Percentiles rank a stretch among this genome's conserved stretches.
Conservation (phyloP, 176 grass and related monocot genomes). For the Eleusine coracana region DNA sequence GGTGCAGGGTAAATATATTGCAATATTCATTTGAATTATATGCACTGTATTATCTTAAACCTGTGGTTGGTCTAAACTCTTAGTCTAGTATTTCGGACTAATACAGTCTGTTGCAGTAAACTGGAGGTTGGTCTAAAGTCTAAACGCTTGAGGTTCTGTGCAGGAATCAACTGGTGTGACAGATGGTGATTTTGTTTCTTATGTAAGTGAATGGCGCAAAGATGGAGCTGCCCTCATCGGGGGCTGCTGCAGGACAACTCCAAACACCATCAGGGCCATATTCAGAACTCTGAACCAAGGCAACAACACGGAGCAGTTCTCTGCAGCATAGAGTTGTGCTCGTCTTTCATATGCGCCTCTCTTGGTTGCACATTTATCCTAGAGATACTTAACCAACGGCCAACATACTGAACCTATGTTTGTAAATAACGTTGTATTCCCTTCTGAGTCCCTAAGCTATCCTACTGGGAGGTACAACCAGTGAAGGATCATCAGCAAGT, state of each 20-base stretch:
- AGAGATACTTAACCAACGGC: background rate
- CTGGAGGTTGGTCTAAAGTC: background rate
- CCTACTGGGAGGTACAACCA: constrained; percentile 17
- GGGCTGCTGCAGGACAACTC: constrained; percentile 98
- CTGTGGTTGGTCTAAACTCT: too few relatives aligned
- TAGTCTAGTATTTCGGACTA: too few relatives aligned
- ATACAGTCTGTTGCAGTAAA: too few relatives aligned
- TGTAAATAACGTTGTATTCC: constrained; percentile 26
- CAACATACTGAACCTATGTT: constrained; percentile 10
- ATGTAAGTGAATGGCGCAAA: constrained; percentile 73
- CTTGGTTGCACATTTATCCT: background rate
- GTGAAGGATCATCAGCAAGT: constrained; percentile 29
- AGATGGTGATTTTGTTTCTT: constrained; percentile 87
- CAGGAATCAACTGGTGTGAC: constrained; percentile 82
- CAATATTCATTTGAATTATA: background rate
- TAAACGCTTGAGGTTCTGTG: constrained; percentile 13
- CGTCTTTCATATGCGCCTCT: background rate
- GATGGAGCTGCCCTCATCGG: constrained; percentile 74
- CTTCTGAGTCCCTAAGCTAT: constrained; percentile 6
- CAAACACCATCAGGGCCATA: constrained; percentile 86
- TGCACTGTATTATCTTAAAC: background rate
- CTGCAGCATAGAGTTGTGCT: constrained; percentile 14
- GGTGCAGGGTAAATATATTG: background rate
- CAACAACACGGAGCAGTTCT: background rate
- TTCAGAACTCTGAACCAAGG: constrained; percentile 59